Base-by-base conservation (phyloP, 2,329 filamentous ascomycete species). In the Geoglossum cookeanum region DNA sequence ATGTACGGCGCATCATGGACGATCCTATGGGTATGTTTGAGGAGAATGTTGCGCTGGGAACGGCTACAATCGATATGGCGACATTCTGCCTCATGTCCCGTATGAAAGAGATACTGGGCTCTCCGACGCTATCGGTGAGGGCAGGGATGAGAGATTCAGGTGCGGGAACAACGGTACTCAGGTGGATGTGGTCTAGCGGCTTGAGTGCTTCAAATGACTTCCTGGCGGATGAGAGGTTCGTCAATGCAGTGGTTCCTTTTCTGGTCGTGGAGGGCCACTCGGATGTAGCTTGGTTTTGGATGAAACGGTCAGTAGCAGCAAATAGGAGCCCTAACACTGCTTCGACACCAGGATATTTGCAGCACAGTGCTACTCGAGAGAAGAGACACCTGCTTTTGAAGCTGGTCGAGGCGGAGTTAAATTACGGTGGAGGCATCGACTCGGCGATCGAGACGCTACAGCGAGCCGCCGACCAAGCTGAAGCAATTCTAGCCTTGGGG, bases 11-110 rank as follows among this genome's bases (percentile, higher is more conserved):
- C 1, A 30, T 49, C 8, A 3, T 15, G 2, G 30, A 33, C 48
- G 57, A 58, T 44, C 53, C 53, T 27, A 58, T 57, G 35, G 57
- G 51, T 7, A 8, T 27, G 9, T 51, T 58, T 58, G 57, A 58
- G 35, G 51, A 57, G 48, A 29, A 33, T 17, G 57, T 57, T 13
- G 57, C 53, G 8, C 8, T 33, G 8, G 53, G 52, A 22, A 42
- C 57, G 17, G 57, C 57, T n/a, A 58, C 57, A 30, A 27, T 55
- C 33, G 1, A 57, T 17, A n/a, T 58, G 27, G 57, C 57, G 3
- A 13, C 48, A 17, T 4, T 32, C 29, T 58, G 57, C 32, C 37
- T 58, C 15, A 48, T 22, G 27, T 35, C 5, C 44, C 49, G 22
- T 13, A 53, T 32, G 49, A 33, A 15, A 33, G 49, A 53, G 29